phyloP scores from a whole-genome alignment of 2,329 filamentous ascomycete genomes.

The Alternaria metachromatica region DNA sequence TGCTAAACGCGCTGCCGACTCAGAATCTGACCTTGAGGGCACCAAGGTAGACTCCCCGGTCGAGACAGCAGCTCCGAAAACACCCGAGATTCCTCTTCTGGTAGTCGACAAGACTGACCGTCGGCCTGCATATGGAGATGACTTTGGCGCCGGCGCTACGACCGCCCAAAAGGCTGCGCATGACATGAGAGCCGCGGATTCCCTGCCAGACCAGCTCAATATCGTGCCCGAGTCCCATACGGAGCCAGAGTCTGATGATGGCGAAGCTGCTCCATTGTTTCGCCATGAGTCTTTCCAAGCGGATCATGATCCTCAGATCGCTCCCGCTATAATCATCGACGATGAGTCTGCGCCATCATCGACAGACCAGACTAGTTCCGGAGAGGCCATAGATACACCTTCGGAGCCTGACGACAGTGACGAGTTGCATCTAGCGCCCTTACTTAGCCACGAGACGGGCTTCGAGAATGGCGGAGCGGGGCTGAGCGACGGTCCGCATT shows the following conservation, averaged over 20 bases:
- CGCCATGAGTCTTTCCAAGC: conserved; percentile 38
- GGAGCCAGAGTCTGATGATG: conserved; percentile 16
- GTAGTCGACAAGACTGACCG: conserved; percentile 48
- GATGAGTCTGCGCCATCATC: conserved; percentile 27
- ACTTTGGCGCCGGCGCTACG: conserved; percentile 45
- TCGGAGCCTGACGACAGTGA: conserved; percentile 23
- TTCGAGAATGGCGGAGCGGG: conserved; percentile 6
- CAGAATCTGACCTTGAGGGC: conserved; percentile 29
- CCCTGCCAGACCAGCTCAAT: conserved; percentile 42
- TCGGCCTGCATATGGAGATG: conserved; percentile 44
- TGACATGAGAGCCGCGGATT: conserved; percentile 41
- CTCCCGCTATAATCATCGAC: conserved; percentile 22
- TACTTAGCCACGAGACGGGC: conserved; percentile 22
- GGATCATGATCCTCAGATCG: conserved; percentile 6
- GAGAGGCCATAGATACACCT: conserved; percentile 24
- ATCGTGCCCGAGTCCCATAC: conserved; percentile 27
- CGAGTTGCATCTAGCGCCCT: conserved; percentile 16
- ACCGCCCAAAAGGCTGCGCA: conserved; percentile 44
- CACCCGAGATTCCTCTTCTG: conserved; percentile 30
- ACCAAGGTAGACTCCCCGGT: conserved; percentile 19
- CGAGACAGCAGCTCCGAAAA: conserved; percentile 11
- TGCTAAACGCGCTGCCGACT: conserved; percentile 30
- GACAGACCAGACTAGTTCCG: conserved; percentile 28
- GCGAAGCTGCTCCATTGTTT: conserved; percentile 41
- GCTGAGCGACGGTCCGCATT: conserved; percentile 16